Conservation (phyloP, 148 eudicot genomes). For the Silene uniflora region DNA sequence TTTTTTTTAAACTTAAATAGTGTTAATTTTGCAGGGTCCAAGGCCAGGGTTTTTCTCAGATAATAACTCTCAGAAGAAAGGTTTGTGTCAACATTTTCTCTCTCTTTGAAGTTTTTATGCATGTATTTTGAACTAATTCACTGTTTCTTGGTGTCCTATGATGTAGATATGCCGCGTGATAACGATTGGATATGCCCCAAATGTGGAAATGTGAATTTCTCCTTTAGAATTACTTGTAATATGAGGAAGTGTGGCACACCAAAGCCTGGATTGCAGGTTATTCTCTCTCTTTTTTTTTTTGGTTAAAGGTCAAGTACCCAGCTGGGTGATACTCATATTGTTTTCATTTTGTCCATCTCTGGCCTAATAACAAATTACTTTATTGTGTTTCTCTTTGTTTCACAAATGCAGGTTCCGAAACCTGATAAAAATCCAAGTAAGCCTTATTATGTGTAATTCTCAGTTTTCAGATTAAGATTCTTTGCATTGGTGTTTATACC, state of each 20-base stretch:
- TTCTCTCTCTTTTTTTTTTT: background rate
- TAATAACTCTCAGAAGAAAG: conserved; percentile 58
- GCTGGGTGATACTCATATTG: background rate
- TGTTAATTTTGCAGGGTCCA: conserved; percentile 50
- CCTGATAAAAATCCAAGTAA: conserved; percentile 66
- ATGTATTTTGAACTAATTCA: background rate
- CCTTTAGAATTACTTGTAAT: conserved; percentile 88
- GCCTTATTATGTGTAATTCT: conserved; percentile 24
- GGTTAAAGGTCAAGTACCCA: background rate
- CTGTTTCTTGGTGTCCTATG: conserved; percentile 12
- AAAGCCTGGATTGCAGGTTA: conserved; percentile 93
- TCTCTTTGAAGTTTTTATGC: conserved; percentile 1
- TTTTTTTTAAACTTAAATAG: background rate
- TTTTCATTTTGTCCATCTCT: background rate
- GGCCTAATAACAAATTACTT: conserved; percentile 5
- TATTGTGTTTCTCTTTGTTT: background rate
- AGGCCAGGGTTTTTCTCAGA: conserved; percentile 72
- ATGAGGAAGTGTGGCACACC: conserved; percentile 98
- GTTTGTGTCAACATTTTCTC: conserved; percentile 23
- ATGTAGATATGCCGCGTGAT: conserved; percentile 70
- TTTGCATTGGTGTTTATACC: background rate
- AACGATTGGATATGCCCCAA: conserved; percentile 96
- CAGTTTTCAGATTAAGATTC: background rate
- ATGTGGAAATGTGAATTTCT: conserved; percentile 95
- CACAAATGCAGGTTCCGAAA: conserved; percentile 49